Evolutionary conservation across 257 asterid species (phyloP), one percentile per base, ranked within the genome.

Genomic region (Jaltomata sinuosa): DNA sequence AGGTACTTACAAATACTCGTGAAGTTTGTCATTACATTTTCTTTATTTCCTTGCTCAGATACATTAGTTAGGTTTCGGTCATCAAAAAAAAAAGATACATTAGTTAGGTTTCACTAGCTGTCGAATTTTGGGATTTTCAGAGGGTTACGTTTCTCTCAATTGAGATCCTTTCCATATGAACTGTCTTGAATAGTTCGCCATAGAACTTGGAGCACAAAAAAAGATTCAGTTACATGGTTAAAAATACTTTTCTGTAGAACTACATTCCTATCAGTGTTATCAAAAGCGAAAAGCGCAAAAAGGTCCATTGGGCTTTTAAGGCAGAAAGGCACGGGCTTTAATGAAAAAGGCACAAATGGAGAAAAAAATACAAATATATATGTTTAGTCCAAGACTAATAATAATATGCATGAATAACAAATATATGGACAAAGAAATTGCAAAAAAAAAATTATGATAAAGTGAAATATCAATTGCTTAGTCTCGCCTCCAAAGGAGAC

Each of bases 1-100:
- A 95, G 99, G 99, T 96, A 92, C 11, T 7, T 11, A 21, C 5
- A 14, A 59, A 45, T 69, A 47, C 74, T 81, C 29, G 27, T 34
- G 71, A 59, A 81, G 50, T 29, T 59, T 81, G 25, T 61, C 71
- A 25, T 34, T 81, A 32, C 47, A 10, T 55, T 65, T 21, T 34
- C 57, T 57, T 40, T 53, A 53, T 80, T 32, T 64, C 40, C 22
- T 68, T 45, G 78, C 32, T 18, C 32, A 18, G 6, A 54, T 47
- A 27, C 52, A 45, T 42, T 59, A 62, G 55, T 53, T 82, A 49
- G 1, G 80, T 42, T 65, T 42, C 80, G n/a, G n/a, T n/a, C n/a
- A n/a, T n/a, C n/a, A n/a, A n/a, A n/a, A n/a, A n/a, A n/a, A n/a
- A n/a, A n/a, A 18, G 6, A 54, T 47, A 27, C 52, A 45, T 42